Base-by-base conservation (phyloP, 139 green algal genomes). In the Chlorella sp. region DNA sequence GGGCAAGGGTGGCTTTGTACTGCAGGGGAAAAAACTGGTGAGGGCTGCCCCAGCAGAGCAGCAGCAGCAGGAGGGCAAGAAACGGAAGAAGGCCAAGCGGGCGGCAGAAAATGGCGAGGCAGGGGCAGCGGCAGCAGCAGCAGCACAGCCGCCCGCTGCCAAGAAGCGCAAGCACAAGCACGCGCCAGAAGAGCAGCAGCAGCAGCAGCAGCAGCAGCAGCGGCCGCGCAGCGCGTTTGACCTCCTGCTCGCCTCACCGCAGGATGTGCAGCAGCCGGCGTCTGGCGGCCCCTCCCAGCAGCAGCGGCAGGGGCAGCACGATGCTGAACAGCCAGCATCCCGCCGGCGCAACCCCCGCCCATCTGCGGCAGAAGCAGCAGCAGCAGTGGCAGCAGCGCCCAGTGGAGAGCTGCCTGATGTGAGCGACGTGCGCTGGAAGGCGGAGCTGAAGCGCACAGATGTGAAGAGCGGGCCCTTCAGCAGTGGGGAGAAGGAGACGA, bases 401-500 rank as follows among this genome's bases (percentile, higher is more conserved):
- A 62, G 39, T 26, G 16, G 64, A 57, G 81, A 72, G 26, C 38
- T 38, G 28, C 5, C 28, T 17, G 76, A 57, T 41, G 60, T 56
- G 13, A 28, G 36, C 5, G 76, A 82, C 21, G 34, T 57, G 75
- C 51, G 64, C 5, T 95, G 92, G 93, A 84, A 84, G 17, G 83
- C 78, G 9, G 84, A 87, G 65, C 80, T 85, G 65, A 81, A 89
- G 86, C 91, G 91, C 17, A 82, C 76, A 0, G 85, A 95, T 60
- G 86, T 96, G 44, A 93, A 92, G 88, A 89, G 83, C 64, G 93
- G 93, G 16, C 56, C 70, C 0, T 96, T 95, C 75, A 92, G 75
- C 68, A 73, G 85, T 26, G 63, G 38, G 9, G 93, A 96, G 84
- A 89, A 89, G 65, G 85, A 90, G 36, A 85, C 79, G 0, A 67